phyloP scores from a whole-genome alignment of 2,329 filamentous ascomycete species.

The Colletotrichum endophyticum region DNA sequence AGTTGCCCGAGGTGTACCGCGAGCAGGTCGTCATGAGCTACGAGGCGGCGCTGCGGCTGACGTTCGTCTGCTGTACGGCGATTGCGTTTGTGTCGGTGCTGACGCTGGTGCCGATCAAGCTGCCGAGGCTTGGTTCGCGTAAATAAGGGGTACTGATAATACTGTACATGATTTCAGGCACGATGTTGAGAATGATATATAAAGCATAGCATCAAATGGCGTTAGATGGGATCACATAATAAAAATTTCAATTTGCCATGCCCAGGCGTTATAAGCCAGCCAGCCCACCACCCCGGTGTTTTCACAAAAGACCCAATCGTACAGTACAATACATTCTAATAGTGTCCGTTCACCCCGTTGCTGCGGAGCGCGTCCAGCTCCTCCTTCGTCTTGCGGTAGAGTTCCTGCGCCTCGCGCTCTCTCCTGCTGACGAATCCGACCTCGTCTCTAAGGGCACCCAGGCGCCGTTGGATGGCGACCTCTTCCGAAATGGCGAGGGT shows the following conservation, averaged over 20 bases:
- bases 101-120: slow-evolving; percentile 54
- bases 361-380: slow-evolving; percentile 71
- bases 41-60: slow-evolving; percentile 52
- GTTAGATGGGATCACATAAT: background rate
- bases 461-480: slow-evolving; percentile 71
- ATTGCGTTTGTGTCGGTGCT: slow-evolving; percentile 53
- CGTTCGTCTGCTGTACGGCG: slow-evolving; percentile 46
- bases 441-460: slow-evolving; percentile 81
- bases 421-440: slow-evolving; percentile 79
- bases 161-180: background rate
- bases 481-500: slow-evolving; percentile 82
- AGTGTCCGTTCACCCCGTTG: slow-evolving; percentile 30
- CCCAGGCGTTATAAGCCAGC: background rate
- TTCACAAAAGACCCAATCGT: background rate
- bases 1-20: slow-evolving; percentile 47
- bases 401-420: slow-evolving; percentile 89
- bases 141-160: slow-evolving; percentile 30
- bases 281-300: background rate
- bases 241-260: slow-evolving; percentile 6
- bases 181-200: background rate
- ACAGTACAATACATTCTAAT: slow-evolving; percentile 1
- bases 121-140: slow-evolving; percentile 56
- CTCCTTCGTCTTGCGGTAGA: slow-evolving; percentile 77
- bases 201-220: background rate
- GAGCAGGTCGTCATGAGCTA: slow-evolving; percentile 63